A percentile compares a stretch with the other conserved stretches of the same genome.
Conservation (phyloP, 2,329 filamentous ascomycete species). For the Aspergillus luchuensis region DNA sequence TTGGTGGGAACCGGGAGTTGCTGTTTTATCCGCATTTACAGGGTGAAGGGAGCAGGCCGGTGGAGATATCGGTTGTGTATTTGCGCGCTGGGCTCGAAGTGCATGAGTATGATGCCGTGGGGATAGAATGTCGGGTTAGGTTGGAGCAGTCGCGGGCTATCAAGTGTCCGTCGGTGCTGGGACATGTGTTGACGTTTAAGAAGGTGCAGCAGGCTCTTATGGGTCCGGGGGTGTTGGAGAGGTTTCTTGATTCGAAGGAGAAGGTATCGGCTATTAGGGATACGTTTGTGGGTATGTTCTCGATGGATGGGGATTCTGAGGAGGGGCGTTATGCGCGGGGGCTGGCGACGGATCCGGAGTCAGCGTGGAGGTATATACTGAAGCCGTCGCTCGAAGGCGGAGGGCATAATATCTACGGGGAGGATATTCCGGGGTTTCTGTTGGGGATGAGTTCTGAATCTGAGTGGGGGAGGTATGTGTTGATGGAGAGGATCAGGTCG, state of each 20-base stretch:
- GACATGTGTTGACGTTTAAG: conserved; percentile 48
- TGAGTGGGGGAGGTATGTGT: conserved; percentile 38
- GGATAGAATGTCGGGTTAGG: conserved; percentile 33
- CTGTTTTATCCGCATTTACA: conserved; percentile 38
- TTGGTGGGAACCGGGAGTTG: conserved; percentile 36
- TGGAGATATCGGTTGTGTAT: conserved; percentile 49
- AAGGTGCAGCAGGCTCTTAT: conserved; percentile 47
- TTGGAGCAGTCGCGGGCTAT: conserved; percentile 46
- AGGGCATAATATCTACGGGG: conserved; percentile 46
- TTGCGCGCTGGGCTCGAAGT: conserved; percentile 48
- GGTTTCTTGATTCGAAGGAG: conserved; percentile 32
- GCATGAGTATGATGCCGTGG: conserved; percentile 40
- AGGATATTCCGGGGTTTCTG: conserved; percentile 41
- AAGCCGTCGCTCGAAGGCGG: conserved; percentile 51
- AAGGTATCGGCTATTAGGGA: conserved; percentile 30
- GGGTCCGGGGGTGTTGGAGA: conserved; percentile 33
- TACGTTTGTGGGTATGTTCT: conserved; percentile 44
- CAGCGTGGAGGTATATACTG: conserved; percentile 38
- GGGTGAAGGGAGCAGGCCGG: not conserved
- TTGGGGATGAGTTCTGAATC: conserved; percentile 20
- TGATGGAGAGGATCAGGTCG: conserved; percentile 47
- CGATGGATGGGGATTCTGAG: conserved; percentile 35
- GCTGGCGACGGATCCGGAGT: conserved; percentile 26
- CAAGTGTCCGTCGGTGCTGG: conserved; percentile 48
- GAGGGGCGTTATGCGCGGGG: conserved; percentile 30